Evolutionary conservation across 1,284 basidiomycete species (phyloP), one percentile per base, ranked within the genome.

Genomic region (Cryptococcus jaspeensis): DNA sequence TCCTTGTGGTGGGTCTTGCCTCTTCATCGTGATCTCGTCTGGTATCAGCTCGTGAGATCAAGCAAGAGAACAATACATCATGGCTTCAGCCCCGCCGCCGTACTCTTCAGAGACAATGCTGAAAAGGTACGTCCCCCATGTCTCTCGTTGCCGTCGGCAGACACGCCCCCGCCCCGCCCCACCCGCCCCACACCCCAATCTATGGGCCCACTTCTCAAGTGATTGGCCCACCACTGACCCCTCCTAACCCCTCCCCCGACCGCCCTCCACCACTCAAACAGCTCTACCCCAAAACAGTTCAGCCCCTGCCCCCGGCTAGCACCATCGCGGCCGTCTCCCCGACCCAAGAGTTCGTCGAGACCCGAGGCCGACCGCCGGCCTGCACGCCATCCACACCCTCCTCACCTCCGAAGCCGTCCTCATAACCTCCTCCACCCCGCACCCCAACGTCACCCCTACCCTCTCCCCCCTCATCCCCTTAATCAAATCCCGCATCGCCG

Each of bases 401-500:
- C 84, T 98, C 55, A 77, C 85, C 45, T 90, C 92, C 0, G 90
- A 99, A 79, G 95, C 95, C 3, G 91, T 97, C 52, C 85, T 99
- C 45, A 97, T 99, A 81, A 88, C 87, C 59, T 90, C 93, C 1
- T 80, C 79, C 52, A 81, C 79, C 8, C 84, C 85, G 0, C 86
- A 91, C 77, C 81, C 84, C 0, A 79, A 86, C 2, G 80, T 87
- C 48, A 80, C 83, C 2, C 81, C 87, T 9, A 73, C 74, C 20
- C 72, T 80, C 53, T 67, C 61, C 36, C 67, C 72, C 11, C 81
- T 98, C 53, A 89, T 95, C 76, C 80, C 86, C 13, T 81, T 89
- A 63, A 87, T 99, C 75, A 89, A 89, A 11, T 86, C 84, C 43
- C 90, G 95, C 39, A 90, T 99, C 66, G 88, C 88, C 1, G 96